Evolutionary conservation across 306 rosid genomes (phyloP).

Genomic region (Medicago lupulina): DNA sequence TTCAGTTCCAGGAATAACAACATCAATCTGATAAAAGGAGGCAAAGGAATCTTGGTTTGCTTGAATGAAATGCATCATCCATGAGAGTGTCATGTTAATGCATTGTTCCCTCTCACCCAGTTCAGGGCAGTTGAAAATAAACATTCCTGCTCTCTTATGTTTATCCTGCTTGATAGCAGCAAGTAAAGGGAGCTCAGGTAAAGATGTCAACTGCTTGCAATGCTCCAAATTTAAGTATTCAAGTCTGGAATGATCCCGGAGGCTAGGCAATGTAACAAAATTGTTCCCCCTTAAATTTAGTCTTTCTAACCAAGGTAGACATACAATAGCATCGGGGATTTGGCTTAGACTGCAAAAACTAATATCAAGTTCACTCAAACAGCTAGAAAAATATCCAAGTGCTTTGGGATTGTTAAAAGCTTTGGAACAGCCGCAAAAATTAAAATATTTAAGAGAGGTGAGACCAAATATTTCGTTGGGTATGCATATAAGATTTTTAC

Average conservation of each 20-base stretch:
- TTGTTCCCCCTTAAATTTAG: slow-evolving; percentile 18
- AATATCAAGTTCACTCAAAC: background rate
- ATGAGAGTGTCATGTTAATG: background rate
- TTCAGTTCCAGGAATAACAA: slow-evolving; percentile 24
- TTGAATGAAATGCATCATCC: slow-evolving; percentile 11
- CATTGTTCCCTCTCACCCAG: background rate
- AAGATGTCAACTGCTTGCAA: background rate
- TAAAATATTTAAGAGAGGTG: too few species aligned
- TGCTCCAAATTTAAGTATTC: background rate
- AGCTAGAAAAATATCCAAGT: too few species aligned
- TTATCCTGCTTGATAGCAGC: background rate
- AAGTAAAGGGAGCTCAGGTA: background rate
- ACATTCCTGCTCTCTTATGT: background rate
- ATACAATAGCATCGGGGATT: background rate
- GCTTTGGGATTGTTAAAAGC: too few species aligned
- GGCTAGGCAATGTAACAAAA: background rate
- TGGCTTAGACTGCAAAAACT: slow-evolving; percentile 4
- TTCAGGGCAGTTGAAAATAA: slow-evolving; percentile 9
- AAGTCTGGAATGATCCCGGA: background rate
- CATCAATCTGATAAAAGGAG: background rate
- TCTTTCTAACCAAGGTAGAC: background rate
- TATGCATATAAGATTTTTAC: background rate
- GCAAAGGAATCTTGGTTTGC: background rate
- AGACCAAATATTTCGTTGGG: background rate
- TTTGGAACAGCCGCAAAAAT: too few species aligned